These are phyloP conservation scores for Abeoforma whisleri DNA, from an alignment of 78 protist genomes.

Conservation along the genomic window DNA sequence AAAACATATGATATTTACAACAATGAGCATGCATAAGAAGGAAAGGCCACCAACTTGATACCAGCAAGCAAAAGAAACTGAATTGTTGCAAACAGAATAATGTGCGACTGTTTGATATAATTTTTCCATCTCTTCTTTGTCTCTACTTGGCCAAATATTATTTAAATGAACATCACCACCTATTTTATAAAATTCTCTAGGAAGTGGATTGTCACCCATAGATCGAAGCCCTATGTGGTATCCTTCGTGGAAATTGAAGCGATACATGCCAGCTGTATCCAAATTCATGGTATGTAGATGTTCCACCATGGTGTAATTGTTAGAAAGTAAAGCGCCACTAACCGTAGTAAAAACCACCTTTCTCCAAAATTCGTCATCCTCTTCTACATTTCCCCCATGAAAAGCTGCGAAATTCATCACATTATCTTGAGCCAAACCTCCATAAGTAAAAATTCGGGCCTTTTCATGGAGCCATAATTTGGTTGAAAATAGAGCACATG, in stretches of 20 bases:
- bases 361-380: background rate
- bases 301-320: background rate
- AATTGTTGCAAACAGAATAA: no score
- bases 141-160: no score
- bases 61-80: no score
- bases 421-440: conserved; percentile 1
- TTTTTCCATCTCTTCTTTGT: no score
- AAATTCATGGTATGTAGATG: conserved; percentile 4
- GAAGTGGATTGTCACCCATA: background rate
- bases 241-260: background rate
- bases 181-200: background rate
- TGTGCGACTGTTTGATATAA: no score
- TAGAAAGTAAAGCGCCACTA: background rate
- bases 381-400: background rate
- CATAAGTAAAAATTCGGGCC: background rate
- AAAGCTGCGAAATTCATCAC: conserved; percentile 2
- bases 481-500: background rate
- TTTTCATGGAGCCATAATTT: background rate
- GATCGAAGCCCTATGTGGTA: background rate
- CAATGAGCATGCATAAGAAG: no score
- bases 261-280: background rate
- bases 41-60: no score
- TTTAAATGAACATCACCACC: background rate
- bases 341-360: background rate
- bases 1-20: no score